A percentile compares a stretch with the other conserved stretches of the same genome.
Evolutionary conservation across 2,329 filamentous ascomycete genomes (phyloP).

Genomic region (Bimuria novae-zelandiae): DNA sequence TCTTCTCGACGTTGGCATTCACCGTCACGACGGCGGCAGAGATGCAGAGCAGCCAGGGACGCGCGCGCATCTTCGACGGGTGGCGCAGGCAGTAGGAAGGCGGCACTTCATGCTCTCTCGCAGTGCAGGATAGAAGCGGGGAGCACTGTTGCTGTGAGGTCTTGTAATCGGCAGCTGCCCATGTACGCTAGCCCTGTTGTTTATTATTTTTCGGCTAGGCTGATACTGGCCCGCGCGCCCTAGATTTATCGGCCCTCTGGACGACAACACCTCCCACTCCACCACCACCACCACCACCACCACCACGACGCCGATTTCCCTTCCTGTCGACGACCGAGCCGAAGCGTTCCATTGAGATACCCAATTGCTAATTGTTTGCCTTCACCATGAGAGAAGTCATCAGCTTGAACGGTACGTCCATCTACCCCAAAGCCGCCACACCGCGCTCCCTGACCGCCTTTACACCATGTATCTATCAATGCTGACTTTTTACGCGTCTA

Average conservation of each 20-base stretch:
- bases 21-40: slow-evolving; percentile 39
- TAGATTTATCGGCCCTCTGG: slow-evolving; percentile 16
- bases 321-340: slow-evolving; percentile 28
- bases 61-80: slow-evolving; percentile 41
- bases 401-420: slow-evolving; percentile 88
- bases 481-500: slow-evolving; percentile 65
- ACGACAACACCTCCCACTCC: slow-evolving; percentile 26
- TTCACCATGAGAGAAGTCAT: slow-evolving; percentile 98
- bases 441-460: slow-evolving; percentile 52
- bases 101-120: slow-evolving; percentile 1
- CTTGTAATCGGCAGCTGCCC: too few relatives aligned
- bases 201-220: too few relatives aligned
- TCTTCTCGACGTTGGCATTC: slow-evolving; percentile 84
- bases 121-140: too few relatives aligned
- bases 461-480: slow-evolving; percentile 35
- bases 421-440: slow-evolving; percentile 35
- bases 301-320: slow-evolving; percentile 19
- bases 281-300: slow-evolving; percentile 14
- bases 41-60: slow-evolving; percentile 36
- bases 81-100: slow-evolving; percentile 9
- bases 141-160: too few relatives aligned
- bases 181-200: too few relatives aligned
- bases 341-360: slow-evolving; percentile 31
- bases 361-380: slow-evolving; percentile 31
- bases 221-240: background rate